Conservation (phyloP, 2,329 filamentous ascomycete species). For the Cladosporium sp. region DNA sequence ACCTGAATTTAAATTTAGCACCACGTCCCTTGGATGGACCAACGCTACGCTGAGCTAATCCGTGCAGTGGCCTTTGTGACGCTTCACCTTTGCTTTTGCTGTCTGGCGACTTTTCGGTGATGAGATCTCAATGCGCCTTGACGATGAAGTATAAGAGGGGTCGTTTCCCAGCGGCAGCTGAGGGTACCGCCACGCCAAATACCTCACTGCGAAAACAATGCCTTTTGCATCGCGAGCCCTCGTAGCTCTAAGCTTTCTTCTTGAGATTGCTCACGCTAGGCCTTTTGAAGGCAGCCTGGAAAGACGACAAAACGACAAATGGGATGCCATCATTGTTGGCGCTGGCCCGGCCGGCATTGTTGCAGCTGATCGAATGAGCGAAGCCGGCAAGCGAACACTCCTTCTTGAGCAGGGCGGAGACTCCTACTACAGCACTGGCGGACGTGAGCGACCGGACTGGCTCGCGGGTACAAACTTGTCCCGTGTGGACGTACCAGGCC, state of each 20-base stretch:
- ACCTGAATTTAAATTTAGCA: slow-evolving; percentile 3
- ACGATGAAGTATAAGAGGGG: slow-evolving; percentile 2
- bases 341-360: slow-evolving; percentile 50
- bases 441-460: slow-evolving; percentile 44
- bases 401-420: slow-evolving; percentile 47
- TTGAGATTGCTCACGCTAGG: background rate
- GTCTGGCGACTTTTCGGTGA: background rate
- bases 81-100: slow-evolving; percentile 1
- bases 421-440: slow-evolving; percentile 29
- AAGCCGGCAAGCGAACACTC: slow-evolving; percentile 47
- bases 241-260: background rate
- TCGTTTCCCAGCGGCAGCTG: background rate
- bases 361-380: slow-evolving; percentile 46
- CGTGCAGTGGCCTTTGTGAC: background rate
- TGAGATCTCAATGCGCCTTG: background rate
- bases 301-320: slow-evolving; percentile 13
- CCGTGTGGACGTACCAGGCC: slow-evolving; percentile 49
- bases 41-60: slow-evolving; percentile 1
- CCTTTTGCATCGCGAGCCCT: slow-evolving; percentile 6
- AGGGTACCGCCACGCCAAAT: background rate
- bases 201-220: background rate
- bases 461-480: slow-evolving; percentile 43
- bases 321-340: slow-evolving; percentile 40
- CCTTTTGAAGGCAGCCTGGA: slow-evolving; percentile 2
- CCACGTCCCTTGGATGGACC: background rate